Evolutionary conservation across 2,329 filamentous ascomycete species (phyloP), one percentile per base, ranked within the genome.

Genomic region (Talaromyces sp.): DNA sequence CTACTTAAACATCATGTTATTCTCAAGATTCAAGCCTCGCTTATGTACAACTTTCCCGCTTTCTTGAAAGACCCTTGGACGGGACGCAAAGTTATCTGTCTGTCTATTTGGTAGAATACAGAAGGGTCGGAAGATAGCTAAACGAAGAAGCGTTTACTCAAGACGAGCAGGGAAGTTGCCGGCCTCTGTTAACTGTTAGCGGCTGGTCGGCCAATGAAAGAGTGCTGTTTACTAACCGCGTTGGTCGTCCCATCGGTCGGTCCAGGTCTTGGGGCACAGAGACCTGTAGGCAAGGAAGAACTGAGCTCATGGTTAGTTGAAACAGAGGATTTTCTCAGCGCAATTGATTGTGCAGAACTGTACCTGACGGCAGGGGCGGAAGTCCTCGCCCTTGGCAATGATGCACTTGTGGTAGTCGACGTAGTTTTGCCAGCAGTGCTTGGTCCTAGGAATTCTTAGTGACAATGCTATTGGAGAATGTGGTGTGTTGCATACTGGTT

Each of bases 341-440:
- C 28, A 49, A 15, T 11, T 52, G 17, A 22, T 13, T 27, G 55
- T 49, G 33, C 33, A 19, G 44, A 39, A 53, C n/a, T 44, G 1
- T 88, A 96, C 93, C 89, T 97, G 93, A 75, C 88, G 89, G 90
- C 93, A 98, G 68, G 93, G 93, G 72, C 91, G 89, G 80, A 98
- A 98, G 77, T 97, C 93, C 85, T 98, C 93, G 81, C 93, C 93
- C 87, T 98, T 98, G 82, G 93, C 93, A 77, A 89, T 84, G 81
- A 97, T 92, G 85, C 95, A 99, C 87, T 99, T 99, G 88, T 99
- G 91, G 86, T 99, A 98, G 82, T 99, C 95, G 84, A 99, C 95
- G 83, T 99, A 99, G 87, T 99, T 99, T 81, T 99, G 96, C 95
- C 95, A 99, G 91, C 95, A 99, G 88, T 99, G 93, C 90, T 97